Percentiles rank a stretch among this genome's conserved stretches.
Evolutionary conservation across 495 filamentous ascomycete species (phyloP).

Genomic region (Astrothelium macrocarpum): DNA sequence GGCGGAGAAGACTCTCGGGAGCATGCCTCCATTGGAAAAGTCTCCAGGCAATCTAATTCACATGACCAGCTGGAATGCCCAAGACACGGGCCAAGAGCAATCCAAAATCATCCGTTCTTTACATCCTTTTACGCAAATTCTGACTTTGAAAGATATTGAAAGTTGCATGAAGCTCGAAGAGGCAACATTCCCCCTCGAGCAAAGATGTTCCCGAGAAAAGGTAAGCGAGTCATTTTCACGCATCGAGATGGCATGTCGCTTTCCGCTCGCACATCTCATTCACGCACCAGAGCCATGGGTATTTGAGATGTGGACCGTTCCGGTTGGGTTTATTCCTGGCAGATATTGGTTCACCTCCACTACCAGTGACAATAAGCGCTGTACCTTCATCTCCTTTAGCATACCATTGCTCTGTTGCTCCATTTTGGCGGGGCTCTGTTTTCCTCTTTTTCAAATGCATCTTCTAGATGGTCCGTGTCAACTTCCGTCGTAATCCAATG

Average conservation of each 20-base stretch:
- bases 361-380: background rate
- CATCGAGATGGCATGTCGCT: background rate
- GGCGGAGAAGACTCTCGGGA: slow-evolving; percentile 23
- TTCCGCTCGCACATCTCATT: slow-evolving; percentile 2
- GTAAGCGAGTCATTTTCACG: slow-evolving; percentile 35
- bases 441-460: background rate
- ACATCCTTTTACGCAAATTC: slow-evolving; percentile 60
- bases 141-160: slow-evolving; percentile 65
- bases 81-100: slow-evolving; percentile 5
- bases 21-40: slow-evolving; percentile 28
- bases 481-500: background rate
- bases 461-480: background rate
- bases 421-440: background rate
- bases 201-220: slow-evolving; percentile 73
- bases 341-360: background rate
- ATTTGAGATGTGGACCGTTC: background rate
- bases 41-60: slow-evolving; percentile 15
- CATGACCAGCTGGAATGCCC: too few species aligned
- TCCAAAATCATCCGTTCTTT: slow-evolving; percentile 30
- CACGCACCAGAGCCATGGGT: background rate
- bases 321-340: background rate
- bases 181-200: slow-evolving; percentile 58
- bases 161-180: slow-evolving; percentile 69
- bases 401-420: background rate
- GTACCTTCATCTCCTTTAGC: background rate